Evolutionary conservation across 805 yeast species (phyloP).

Genomic region (Pichia ethanolica): DNA sequence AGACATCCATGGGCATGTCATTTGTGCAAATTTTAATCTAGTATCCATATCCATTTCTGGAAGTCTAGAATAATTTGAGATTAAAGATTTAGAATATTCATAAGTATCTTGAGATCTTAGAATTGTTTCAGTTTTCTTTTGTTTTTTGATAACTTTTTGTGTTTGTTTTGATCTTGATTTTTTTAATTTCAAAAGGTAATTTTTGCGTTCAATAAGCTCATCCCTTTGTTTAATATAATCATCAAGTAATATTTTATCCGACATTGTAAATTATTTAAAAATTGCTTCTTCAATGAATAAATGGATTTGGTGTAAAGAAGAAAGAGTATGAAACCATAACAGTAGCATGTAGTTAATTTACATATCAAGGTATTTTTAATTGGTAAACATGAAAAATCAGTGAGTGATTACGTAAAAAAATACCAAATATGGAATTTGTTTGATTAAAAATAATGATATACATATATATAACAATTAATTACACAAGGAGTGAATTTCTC

Average conservation of each 20-base stretch:
- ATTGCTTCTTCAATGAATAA: no score
- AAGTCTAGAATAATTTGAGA: conserved; percentile 16
- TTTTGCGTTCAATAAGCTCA: not conserved
- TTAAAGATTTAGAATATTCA: not conserved
- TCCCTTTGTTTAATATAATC: not conserved
- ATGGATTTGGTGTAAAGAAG: no score
- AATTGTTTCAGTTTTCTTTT: not conserved
- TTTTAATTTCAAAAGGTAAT: not conserved
- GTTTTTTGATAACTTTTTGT: not conserved
- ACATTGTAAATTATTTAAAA: no score
- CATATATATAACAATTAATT: no score
- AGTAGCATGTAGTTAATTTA: no score
- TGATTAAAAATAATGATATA: no score
- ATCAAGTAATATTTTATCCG: not conserved
- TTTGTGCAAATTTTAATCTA: conserved; percentile 16
- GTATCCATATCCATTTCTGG: conserved; percentile 24
- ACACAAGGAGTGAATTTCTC: no score
- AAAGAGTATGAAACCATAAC: no score
- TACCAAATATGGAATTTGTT: no score
- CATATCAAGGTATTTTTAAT: no score
- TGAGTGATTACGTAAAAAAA: no score
- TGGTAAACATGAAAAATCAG: no score
- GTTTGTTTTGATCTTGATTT: not conserved
- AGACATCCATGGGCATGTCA: conserved; percentile 24
- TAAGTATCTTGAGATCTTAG: not conserved